phyloP scores from a whole-genome alignment of 176 grass and related monocot species.

The Oryza nivara region DNA sequence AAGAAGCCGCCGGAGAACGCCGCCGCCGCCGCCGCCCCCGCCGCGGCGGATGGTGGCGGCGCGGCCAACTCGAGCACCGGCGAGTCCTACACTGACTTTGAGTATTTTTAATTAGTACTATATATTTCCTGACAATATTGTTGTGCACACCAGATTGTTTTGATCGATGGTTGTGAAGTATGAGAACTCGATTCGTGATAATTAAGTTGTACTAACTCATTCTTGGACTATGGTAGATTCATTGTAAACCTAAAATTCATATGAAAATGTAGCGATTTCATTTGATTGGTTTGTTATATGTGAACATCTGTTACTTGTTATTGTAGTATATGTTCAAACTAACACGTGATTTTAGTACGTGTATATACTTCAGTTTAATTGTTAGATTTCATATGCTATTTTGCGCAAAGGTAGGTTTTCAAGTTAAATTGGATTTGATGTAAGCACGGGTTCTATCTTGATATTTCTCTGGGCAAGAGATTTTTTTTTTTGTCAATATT shows the following conservation, averaged over 20 bases:
- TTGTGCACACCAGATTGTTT: not conserved
- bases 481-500: too few species aligned
- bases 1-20: not conserved
- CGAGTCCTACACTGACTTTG: slow-evolving; percentile 4
- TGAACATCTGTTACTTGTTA: not conserved
- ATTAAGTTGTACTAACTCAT: not conserved
- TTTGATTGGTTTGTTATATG: not conserved
- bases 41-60: not conserved
- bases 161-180: slow-evolving; percentile 8
- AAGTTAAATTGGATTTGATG: too few species aligned
- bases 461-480: too few species aligned
- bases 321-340: too few species aligned
- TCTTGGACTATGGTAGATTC: not conserved
- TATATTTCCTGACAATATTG: not conserved
- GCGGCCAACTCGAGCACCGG: slow-evolving; percentile 19
- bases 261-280: not conserved
- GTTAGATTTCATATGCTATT: too few species aligned
- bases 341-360: too few species aligned
- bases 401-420: too few species aligned
- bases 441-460: too few species aligned
- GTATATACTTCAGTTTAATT: too few species aligned
- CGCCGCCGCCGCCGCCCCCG: too few species aligned
- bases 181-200: not conserved
- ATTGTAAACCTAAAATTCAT: not conserved
- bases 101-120: slow-evolving; percentile 19